Conservation (phyloP, 257 asterid genomes). For the Lycium barbarum region DNA sequence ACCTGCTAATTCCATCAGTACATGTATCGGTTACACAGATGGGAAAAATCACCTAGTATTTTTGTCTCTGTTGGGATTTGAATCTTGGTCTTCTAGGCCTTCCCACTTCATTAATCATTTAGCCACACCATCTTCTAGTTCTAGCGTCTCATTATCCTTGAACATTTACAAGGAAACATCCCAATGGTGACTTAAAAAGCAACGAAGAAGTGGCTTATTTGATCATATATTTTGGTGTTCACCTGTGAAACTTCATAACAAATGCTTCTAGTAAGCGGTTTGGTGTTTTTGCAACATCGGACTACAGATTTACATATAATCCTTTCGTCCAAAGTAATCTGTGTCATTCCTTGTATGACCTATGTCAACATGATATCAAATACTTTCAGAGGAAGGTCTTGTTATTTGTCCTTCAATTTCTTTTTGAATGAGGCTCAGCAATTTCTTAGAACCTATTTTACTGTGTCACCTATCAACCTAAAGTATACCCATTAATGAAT, state of each 20-base stretch:
- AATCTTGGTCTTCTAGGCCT: neutral
- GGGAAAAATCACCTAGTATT: neutral
- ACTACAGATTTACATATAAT: neutral
- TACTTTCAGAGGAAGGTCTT: neutral
- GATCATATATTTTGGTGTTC: neutral
- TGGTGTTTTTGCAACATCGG: neutral
- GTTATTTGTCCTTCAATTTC: neutral
- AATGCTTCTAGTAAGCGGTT: neutral
- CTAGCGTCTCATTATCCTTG: neutral
- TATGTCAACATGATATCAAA: neutral
- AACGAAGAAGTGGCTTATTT: constrained; percentile 17
- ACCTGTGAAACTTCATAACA: neutral
- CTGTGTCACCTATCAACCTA: neutral
- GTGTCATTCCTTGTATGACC: neutral
- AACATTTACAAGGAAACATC: neutral
- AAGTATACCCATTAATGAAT: neutral
- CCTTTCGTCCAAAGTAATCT: neutral
- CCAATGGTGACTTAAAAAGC: neutral
- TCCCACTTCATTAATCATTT: neutral
- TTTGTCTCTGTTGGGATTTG: neutral
- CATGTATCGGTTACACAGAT: neutral
- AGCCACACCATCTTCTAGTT: neutral
- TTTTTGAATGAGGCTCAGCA: neutral
- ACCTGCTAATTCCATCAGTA: neutral
- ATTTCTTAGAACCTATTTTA: neutral